phyloP scores from a whole-genome alignment of 371 early-diverging fungal species.

The Umbelopsis sp. region DNA sequence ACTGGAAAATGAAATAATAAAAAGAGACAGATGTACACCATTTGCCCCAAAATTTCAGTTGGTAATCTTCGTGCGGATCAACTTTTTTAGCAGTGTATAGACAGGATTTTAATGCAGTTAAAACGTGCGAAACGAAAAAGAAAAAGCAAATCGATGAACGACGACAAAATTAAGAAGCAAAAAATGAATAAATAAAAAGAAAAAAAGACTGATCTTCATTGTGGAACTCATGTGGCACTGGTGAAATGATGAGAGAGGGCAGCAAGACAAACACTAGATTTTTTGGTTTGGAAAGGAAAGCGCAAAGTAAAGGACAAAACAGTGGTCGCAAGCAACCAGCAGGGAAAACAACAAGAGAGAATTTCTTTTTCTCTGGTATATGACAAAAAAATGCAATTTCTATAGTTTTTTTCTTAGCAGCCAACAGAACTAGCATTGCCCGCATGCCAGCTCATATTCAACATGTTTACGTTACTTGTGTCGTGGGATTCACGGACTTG shows the following conservation, averaged over 20 bases:
- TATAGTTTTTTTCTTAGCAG: conserved; percentile 4
- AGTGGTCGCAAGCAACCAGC: conserved; percentile 15
- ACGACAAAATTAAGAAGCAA: conserved; percentile 17
- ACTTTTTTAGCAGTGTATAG: no score
- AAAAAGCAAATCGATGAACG: not conserved
- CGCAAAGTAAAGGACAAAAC: not conserved
- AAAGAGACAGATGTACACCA: not conserved
- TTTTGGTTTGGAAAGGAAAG: not conserved
- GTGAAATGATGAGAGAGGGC: not conserved
- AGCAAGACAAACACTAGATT: not conserved
- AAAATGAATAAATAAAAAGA: not conserved
- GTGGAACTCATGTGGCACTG: no score
- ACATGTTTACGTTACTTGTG: not conserved
- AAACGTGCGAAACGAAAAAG: no score
- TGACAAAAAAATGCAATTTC: not conserved
- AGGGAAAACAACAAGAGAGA: conserved; percentile 3
- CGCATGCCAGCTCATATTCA: conserved; percentile 13
- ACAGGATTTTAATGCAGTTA: no score
- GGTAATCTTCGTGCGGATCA: no score
- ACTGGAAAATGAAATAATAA: not conserved
- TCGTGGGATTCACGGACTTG: not conserved
- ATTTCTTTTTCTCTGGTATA: not conserved
- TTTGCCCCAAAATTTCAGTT: no score
- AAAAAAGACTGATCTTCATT: no score
- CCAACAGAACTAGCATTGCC: conserved; percentile 11